Evolutionary conservation across 2,329 filamentous ascomycete species (phyloP), one percentile per base, ranked within the genome.

Genomic region (Colletotrichum sojae): DNA sequence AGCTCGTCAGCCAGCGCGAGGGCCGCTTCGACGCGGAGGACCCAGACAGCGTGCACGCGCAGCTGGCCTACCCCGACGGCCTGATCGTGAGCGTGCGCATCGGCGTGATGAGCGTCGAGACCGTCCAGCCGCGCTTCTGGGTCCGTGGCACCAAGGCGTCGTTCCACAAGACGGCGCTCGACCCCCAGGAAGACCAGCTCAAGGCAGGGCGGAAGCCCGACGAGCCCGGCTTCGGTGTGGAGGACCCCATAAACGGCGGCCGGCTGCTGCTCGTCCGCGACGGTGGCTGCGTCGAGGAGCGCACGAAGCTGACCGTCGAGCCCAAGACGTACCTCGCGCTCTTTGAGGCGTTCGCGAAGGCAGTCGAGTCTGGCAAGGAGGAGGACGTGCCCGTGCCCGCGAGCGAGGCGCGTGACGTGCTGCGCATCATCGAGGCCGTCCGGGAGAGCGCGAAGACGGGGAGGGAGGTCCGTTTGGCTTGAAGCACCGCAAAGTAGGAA

Each of bases 141-240:
- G 84, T 95, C 10, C 85, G 92, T 27, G 93, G 93, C 22, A 88
- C 88, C 18, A 90, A 91, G 79, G 93, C 92, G 1, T 92, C 88
- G 75, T 95, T 91, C 80, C 91, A 88, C 82, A 95, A 95, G 84
- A 81, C 83, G 46, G 84, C 86, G 62, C 83, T 95, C 2, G 93
- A 96, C 77, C 83, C 89, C 1, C 93, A 95, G 79, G 93, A 96
- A 81, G 88, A 90, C 64, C 91, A 94, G 78, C 85, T 95, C 61
- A 88, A 88, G 77, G 84, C 81, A 2, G 92, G 92, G 9, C 79
- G 88, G 73, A 86, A 84, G 77, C 89, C 90, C 6, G 84, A 85
- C 0, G 89, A 93, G 64, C 77, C 83, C 4, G 86, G 82, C 4
- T 95, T 93, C 75, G 93, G 91, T 2, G 78, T 86, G 46, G 93